phyloP scores from a whole-genome alignment of 306 rosid genomes.

The Luffa aegyptiaca region DNA sequence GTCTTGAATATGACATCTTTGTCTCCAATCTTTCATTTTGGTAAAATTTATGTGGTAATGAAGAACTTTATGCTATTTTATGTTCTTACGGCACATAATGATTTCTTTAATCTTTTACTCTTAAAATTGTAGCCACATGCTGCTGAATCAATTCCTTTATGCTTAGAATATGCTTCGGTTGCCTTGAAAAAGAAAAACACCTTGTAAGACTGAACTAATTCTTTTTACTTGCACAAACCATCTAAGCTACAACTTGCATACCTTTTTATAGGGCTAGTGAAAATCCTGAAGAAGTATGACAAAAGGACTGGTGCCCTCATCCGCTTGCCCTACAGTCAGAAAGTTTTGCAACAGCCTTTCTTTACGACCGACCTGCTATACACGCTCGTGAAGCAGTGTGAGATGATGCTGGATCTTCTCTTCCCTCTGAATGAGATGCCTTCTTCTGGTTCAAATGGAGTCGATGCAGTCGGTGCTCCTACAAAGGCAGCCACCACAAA shows the following conservation, averaged over 20 bases:
- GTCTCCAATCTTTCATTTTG: no score
- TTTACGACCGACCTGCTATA: constrained; percentile 85
- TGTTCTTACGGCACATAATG: background rate
- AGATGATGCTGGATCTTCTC: constrained; percentile 68
- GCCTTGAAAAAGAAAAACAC: background rate
- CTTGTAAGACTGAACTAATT: background rate
- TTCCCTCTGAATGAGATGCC: constrained; percentile 40
- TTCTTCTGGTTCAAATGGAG: constrained; percentile 31
- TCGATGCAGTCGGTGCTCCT: constrained; percentile 41
- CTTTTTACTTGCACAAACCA: background rate
- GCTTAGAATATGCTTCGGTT: background rate
- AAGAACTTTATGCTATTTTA: background rate
- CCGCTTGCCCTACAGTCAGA: constrained; percentile 92
- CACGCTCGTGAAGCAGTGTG: constrained; percentile 96
- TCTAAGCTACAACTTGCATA: background rate
- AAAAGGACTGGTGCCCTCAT: constrained; percentile 96
- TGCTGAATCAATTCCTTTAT: background rate
- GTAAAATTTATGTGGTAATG: background rate
- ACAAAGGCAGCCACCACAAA: constrained; percentile 44
- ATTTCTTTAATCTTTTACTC: background rate
- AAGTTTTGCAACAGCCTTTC: constrained; percentile 89
- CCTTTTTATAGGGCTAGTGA: constrained; percentile 58
- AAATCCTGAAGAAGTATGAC: constrained; percentile 93
- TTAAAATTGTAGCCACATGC: background rate
- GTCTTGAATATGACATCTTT: constrained; percentile 1